Evolutionary conservation across 257 asterid species (phyloP).

Genomic region (Primulina tabacum): DNA sequence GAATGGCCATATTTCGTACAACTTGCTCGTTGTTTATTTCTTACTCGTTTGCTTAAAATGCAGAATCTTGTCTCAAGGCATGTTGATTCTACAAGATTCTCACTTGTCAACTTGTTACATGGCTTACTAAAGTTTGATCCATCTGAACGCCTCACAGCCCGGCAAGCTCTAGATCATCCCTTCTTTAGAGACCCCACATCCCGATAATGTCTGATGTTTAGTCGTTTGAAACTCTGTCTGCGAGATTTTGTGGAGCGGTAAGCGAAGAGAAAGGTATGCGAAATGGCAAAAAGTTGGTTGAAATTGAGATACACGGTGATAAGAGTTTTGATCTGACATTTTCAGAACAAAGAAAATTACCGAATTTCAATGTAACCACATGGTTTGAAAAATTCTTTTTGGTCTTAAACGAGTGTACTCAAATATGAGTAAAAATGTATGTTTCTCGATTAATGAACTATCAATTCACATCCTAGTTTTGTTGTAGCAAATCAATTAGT

Average conservation of each 20-base stretch:
- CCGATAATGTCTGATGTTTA: constrained; percentile 3
- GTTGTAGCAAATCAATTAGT: no score
- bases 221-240: not conserved
- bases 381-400: no score
- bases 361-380: no score
- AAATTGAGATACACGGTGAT: not conserved
- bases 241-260: not conserved
- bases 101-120: constrained; percentile 50
- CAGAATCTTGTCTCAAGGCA: constrained; percentile 55
- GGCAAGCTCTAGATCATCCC: constrained; percentile 65
- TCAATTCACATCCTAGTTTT: no score
- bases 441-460: no score
- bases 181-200: constrained; percentile 45
- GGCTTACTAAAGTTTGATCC: constrained; percentile 67
- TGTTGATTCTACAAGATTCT: constrained; percentile 36
- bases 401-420: no score
- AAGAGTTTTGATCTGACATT: no score
- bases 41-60: constrained; percentile 19
- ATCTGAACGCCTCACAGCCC: constrained; percentile 57
- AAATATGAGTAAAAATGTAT: no score
- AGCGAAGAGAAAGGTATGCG: not conserved
- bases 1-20: not conserved
- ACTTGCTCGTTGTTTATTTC: not conserved
- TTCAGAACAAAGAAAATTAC: not conserved
- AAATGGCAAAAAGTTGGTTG: not conserved